A percentile compares a stretch with the other conserved stretches of the same genome.
These are phyloP conservation scores for Vaccinium myrtillus DNA, from an alignment of 148 eudicot genomes.

Conservation along the genomic window DNA sequence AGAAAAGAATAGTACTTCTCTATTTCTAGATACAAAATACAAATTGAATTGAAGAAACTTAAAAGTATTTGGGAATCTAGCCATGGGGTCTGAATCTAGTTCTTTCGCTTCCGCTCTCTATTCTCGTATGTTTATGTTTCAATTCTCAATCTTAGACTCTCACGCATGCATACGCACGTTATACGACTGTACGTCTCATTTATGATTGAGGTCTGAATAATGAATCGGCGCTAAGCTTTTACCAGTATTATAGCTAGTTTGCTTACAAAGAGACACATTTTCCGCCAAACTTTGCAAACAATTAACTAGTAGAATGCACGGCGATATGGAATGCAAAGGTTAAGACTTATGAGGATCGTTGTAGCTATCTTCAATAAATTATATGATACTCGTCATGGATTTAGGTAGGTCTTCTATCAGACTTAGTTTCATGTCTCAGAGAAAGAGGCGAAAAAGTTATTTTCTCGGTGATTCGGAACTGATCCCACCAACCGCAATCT, in stretches of 20 bases:
- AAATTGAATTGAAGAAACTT: too few relatives aligned
- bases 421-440: not conserved
- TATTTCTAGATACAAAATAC: not conserved
- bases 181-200: not conserved
- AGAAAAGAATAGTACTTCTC: not conserved
- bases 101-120: not conserved
- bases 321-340: not conserved
- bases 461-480: not conserved
- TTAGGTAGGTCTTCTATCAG: not conserved
- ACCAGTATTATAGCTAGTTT: not conserved
- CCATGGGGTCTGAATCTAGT: not conserved
- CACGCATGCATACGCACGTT: too few relatives aligned
- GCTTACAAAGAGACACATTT: not conserved
- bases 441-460: not conserved
- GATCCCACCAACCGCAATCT: not conserved
- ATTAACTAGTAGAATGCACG: not conserved
- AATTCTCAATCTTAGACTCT: not conserved
- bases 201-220: too few relatives aligned
- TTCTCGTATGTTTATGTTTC: not conserved
- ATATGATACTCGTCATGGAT: too few relatives aligned
- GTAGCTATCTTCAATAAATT: too few relatives aligned
- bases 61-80: not conserved
- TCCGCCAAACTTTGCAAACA: not conserved
- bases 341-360: not conserved
- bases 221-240: too few relatives aligned